Base-by-base conservation (phyloP, 345 rosid genomes). In the Eucalyptus marginata region DNA sequence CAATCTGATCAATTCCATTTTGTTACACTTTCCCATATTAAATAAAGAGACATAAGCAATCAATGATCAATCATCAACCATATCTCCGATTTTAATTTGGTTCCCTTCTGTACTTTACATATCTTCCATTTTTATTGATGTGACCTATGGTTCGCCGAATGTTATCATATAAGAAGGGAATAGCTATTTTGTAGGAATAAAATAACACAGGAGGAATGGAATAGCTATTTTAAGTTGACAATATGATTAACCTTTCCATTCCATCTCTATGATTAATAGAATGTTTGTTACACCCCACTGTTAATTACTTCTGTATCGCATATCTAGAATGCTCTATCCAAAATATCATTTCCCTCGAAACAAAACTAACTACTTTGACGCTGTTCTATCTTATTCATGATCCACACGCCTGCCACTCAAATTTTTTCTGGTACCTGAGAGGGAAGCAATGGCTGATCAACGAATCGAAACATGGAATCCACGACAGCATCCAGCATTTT, bases 381-480 rank as follows among this genome's bases (percentile, higher is more conserved):
- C 15, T 27, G n/a, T 59, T 59, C 66, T 12, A 59, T 59, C 31
- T 27, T 0, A 59, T 59, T 59, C 66, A 59, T 59, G 1, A 59
- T 27, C n/a, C 66, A 1, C 27, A 59, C 66, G 16, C 31, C 66
- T 59, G 0, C 31, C 66, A 47, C 27, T 20, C 86, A 49, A 5
- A 3, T 59, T 50, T 50, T 0, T 49, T 27, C 15, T 1, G 56
- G 29, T 86, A 92, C 94, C 93, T 94, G 94, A 31, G 93, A 91
- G 10, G 96, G 94, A 47, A 91, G 93, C 83, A 88, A 33, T 52
- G 94, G 93, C 71, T 92, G 93, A 80, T 92, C 93, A 40, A 85
- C 87, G 86, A 94, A 93, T 68, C 87, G 68, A 43, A 94, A 93
- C 16, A 91, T 52, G 2, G 91, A 91, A 89, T 93, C 95, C 17